Base-by-base conservation (phyloP, 495 filamentous ascomycete species). In the Hypoxylon lienhwacheense region DNA sequence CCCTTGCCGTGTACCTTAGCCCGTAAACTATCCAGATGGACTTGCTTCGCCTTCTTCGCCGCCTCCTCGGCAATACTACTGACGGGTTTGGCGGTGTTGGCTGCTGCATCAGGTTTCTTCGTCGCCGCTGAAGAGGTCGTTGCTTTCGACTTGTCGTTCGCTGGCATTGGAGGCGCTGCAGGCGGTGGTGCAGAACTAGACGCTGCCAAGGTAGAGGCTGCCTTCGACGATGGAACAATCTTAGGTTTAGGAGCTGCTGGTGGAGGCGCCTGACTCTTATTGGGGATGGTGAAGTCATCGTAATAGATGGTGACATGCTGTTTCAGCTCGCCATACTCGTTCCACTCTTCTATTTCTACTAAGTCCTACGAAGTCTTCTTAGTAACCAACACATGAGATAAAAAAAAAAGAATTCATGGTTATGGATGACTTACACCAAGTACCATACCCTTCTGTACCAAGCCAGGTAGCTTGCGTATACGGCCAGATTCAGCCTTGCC, bases 301-400 rank as follows among this genome's bases (percentile, higher is more conserved):
- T 76, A 74, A 71, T 73, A 75, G 59, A 80, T 72, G 33, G 66
- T 85, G 46, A 97, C 77, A 52, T 88, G 82, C 68, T 93, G 81
- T 67, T 93, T 91, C 47, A 98, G 79, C 74, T 97, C 93, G 65
- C 88, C 92, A 65, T 92, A 96, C 63, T 98, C 93, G 72, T 98
- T 98, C 95, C 95, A 97, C 66, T 97, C 93, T 74, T 98, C 93
- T 47, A 96, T 81, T 65, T 97, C 81, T 49, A 95, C 89, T 17
- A 96, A 76, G 66, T 97, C 93, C 91, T 96, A 55, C 10, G 39
- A 22, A n/a, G 6, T 1, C 1, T 20, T 14, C 28, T 15, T 26
- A 7, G 16, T 54, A 21, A 54, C 41, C 12, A 7, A 11, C 4
- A 22, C 2, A 20, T 20, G 12, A 11, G 10, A 7, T 1, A 45